Evolutionary conservation across 2,329 filamentous ascomycete genomes (phyloP).

Genomic region (Talaromyces sp.): DNA sequence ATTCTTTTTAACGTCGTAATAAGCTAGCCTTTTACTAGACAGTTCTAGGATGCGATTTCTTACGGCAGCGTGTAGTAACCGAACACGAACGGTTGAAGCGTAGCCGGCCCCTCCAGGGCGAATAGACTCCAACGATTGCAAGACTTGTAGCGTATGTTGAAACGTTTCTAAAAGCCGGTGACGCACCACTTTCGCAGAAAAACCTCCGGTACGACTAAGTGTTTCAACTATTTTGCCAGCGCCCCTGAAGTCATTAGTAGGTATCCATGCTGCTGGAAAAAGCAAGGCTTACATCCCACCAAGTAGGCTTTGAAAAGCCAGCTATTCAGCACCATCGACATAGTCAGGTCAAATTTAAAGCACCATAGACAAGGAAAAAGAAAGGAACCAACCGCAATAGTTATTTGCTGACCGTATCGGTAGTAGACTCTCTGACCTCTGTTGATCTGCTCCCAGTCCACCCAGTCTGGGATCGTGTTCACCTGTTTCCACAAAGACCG

Average conservation of each 20-base stretch:
- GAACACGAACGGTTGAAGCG: conserved; percentile 59
- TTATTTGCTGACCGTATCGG: conserved; percentile 62
- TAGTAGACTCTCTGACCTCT: conserved; percentile 74
- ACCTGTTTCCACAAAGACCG: conserved; percentile 59
- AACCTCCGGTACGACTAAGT: conserved; percentile 67
- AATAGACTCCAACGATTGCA: conserved; percentile 58
- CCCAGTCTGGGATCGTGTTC: conserved; percentile 65
- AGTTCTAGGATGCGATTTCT: conserved; percentile 59
- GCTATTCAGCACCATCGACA: conserved; percentile 9
- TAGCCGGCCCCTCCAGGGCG: conserved; percentile 63
- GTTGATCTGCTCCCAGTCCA: conserved; percentile 69
- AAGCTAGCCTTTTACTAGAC: conserved; percentile 49
- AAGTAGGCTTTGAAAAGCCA: conserved; percentile 26
- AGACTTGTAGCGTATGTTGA: conserved; percentile 69
- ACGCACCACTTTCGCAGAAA: conserved; percentile 60
- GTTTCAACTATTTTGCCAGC: conserved; percentile 69
- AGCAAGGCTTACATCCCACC: conserved; percentile 21
- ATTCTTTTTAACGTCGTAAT: conserved; percentile 54
- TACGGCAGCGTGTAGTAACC: conserved; percentile 63
- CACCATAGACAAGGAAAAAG: neutral
- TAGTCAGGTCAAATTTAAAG: neutral
- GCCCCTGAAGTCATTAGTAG: conserved; percentile 39
- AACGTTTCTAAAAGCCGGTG: conserved; percentile 66
- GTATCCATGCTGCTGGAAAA: neutral
- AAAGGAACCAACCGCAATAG: conserved; percentile 45